Conservation (phyloP, 306 rosid genomes). For the Fagus crenata region DNA sequence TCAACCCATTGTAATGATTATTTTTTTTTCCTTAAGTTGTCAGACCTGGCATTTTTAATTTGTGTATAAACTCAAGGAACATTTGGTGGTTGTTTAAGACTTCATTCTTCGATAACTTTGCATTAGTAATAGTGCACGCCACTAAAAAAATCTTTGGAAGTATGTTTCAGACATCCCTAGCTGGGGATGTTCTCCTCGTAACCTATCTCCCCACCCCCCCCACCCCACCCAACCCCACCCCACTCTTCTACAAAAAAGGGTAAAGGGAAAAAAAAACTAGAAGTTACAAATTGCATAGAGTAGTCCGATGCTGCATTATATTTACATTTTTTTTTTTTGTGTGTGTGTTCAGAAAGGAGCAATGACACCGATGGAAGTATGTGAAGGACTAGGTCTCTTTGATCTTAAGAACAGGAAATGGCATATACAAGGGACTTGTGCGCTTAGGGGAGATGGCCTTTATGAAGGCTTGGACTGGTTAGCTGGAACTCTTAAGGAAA, state of each 20-base stretch:
- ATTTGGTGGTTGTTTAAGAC: background rate
- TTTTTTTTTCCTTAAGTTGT: background rate
- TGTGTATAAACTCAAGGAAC: background rate
- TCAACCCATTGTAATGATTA: no score
- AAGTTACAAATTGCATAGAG: background rate
- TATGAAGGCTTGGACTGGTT: conserved; percentile 97
- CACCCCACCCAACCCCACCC: no score
- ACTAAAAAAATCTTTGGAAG: background rate
- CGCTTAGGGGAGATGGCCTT: conserved; percentile 91
- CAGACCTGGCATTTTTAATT: background rate
- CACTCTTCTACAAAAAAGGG: no score
- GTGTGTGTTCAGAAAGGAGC: conserved; percentile 68
- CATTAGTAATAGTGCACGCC: background rate
- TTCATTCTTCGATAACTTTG: no score
- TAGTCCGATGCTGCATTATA: background rate
- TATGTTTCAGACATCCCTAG: background rate
- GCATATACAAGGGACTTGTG: conserved; percentile 96
- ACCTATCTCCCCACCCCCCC: background rate
- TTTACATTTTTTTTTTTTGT: background rate
- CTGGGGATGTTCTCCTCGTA: conserved; percentile 1
- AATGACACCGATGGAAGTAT: conserved; percentile 90
- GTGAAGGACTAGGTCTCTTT: conserved; percentile 90
- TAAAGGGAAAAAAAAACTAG: no score
- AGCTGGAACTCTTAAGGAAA: conserved; percentile 84
- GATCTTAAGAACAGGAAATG: conserved; percentile 92